phyloP scores from a whole-genome alignment of 257 asterid species.

The Schizonepeta tenuifolia region DNA sequence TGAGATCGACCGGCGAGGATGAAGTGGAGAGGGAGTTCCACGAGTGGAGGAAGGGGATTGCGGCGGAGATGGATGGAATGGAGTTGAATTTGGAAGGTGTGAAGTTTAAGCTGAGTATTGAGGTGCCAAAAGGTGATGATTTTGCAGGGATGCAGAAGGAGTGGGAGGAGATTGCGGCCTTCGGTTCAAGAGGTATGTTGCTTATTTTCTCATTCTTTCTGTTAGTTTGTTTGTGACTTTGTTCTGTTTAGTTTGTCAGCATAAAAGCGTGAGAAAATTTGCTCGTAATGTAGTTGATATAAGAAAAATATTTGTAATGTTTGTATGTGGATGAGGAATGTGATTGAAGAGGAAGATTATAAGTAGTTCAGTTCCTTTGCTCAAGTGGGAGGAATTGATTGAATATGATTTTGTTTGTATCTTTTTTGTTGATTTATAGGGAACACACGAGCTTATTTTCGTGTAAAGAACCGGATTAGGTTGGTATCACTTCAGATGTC shows the following conservation, averaged over 20 bases:
- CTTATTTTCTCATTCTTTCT: not conserved
- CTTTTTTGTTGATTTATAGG: not conserved
- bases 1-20: slow-evolving; percentile 43
- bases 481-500: not conserved
- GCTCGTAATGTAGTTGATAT: not conserved
- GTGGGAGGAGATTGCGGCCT: slow-evolving; percentile 87
- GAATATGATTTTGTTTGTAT: not conserved
- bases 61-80: slow-evolving; percentile 80
- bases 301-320: not conserved
- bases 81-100: slow-evolving; percentile 84
- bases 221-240: not conserved
- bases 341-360: slow-evolving; percentile 17
- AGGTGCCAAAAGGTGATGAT: slow-evolving; percentile 65
- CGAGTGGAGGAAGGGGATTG: slow-evolving; percentile 76
- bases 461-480: not conserved
- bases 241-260: not conserved
- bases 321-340: slow-evolving; percentile 3
- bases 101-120: slow-evolving; percentile 68
- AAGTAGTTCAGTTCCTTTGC: not conserved
- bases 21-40: slow-evolving; percentile 56
- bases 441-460: not conserved
- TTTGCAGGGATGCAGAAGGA: slow-evolving; percentile 73
- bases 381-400: not conserved
- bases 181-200: slow-evolving; percentile 71
- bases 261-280: not conserved